These are phyloP conservation scores for Chamaenerion angustifolium DNA, from an alignment of 345 rosid genomes.

Conservation along the genomic window DNA sequence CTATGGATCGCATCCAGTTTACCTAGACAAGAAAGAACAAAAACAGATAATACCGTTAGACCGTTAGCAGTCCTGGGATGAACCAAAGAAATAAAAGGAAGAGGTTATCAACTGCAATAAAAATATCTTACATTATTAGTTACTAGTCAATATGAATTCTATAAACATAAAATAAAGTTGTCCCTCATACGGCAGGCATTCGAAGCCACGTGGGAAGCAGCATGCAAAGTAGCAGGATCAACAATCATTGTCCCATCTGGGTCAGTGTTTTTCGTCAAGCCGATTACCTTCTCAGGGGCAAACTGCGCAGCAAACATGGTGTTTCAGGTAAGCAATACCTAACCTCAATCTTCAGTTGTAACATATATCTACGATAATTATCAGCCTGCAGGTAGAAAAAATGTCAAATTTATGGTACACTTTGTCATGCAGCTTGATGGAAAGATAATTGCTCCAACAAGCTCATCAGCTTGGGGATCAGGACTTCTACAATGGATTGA, in stretches of 20 bases:
- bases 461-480: slow-evolving; percentile 48
- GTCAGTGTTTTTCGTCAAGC: slow-evolving; percentile 54
- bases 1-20: too few species aligned
- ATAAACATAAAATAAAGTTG: too few species aligned
- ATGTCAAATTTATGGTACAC: too few species aligned
- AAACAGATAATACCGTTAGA: too few species aligned
- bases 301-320: slow-evolving; percentile 37
- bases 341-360: not conserved
- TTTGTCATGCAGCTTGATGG: slow-evolving; percentile 53
- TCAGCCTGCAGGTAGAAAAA: too few species aligned
- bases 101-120: too few species aligned
- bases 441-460: slow-evolving; percentile 61
- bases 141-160: too few species aligned
- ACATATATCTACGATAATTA: not conserved
- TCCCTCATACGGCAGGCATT: too few species aligned
- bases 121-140: too few species aligned
- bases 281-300: slow-evolving; percentile 59
- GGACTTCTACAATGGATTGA: slow-evolving; percentile 69
- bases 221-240: slow-evolving; percentile 51
- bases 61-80: too few species aligned
- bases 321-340: slow-evolving; percentile 42
- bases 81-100: too few species aligned
- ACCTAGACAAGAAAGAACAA: too few species aligned
- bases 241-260: slow-evolving; percentile 60
- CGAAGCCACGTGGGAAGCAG: slow-evolving; percentile 56